Percentiles rank a stretch among this genome's conserved stretches.
These are phyloP conservation scores for Penicillium sp. DNA, from an alignment of 2,329 filamentous ascomycete species.

Conservation along the genomic window DNA sequence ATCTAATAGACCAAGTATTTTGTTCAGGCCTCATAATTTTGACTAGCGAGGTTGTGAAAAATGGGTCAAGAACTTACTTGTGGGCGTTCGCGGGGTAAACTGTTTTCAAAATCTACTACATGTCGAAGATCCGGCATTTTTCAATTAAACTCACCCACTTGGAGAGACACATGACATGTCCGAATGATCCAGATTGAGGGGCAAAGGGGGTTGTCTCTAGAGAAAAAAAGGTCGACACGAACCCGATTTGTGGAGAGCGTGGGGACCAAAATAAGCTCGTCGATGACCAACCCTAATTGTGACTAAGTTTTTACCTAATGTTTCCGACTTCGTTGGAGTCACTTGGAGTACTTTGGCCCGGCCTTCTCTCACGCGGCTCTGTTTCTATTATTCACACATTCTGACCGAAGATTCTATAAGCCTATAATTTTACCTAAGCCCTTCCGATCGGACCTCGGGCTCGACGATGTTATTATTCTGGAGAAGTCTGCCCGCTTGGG, in stretches of 20 bases:
- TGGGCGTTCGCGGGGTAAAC: too few species aligned
- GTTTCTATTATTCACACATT: constrained; percentile 10
- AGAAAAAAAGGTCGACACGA: not conserved
- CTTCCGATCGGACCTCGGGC: constrained; percentile 4
- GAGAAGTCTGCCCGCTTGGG: not conserved
- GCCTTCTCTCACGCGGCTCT: constrained; percentile 7
- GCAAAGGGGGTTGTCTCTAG: not conserved
- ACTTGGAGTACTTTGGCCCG: constrained; percentile 12
- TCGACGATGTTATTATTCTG: not conserved
- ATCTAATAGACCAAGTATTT: too few species aligned
- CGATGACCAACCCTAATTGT: constrained; percentile 12
- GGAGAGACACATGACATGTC: not conserved
- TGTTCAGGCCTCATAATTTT: too few species aligned
- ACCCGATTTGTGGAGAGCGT: not conserved
- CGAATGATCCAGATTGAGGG: not conserved
- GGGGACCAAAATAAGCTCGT: constrained; percentile 23
- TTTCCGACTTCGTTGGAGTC: constrained; percentile 18
- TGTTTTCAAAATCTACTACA: too few species aligned
- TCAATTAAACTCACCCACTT: not conserved
- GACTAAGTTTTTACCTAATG: constrained; percentile 28
- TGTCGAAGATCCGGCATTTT: not conserved
- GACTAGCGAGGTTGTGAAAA: too few species aligned
- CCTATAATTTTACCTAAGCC: constrained; percentile 13
- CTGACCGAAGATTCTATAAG: not conserved
- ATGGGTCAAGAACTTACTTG: too few species aligned